Evolutionary conservation across 192 early-diverging fungal genomes (phyloP).

Genomic region (Dispira simplex): DNA sequence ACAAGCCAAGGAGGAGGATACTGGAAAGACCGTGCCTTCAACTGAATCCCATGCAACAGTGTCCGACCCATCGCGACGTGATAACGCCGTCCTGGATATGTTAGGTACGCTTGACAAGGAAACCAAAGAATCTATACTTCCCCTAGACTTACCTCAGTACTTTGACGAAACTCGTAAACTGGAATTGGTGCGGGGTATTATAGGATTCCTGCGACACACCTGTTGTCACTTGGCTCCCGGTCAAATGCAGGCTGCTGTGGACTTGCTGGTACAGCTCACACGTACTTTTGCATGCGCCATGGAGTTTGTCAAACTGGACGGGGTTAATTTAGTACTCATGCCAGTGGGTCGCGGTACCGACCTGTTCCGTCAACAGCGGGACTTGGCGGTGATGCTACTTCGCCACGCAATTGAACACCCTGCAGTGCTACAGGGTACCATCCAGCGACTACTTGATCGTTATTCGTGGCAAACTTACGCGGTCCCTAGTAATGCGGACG

Average conservation of each 20-base stretch:
- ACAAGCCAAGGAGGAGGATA: not conserved
- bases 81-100: too few species aligned
- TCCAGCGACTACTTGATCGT: constrained; percentile 48
- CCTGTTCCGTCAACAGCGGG: constrained; percentile 49
- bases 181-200: not conserved
- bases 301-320: constrained; percentile 41
- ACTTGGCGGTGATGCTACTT: constrained; percentile 56
- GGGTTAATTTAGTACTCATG: constrained; percentile 40
- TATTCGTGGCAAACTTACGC: constrained; percentile 38
- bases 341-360: constrained; percentile 27
- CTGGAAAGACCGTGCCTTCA: too few species aligned
- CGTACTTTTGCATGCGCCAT: constrained; percentile 32
- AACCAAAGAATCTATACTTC: too few species aligned
- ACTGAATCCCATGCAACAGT: too few species aligned
- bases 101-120: too few species aligned
- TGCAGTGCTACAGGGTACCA: constrained; percentile 32
- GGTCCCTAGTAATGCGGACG: constrained; percentile 36
- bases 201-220: not conserved
- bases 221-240: not conserved
- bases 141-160: too few species aligned
- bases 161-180: not conserved
- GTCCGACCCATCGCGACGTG: too few species aligned
- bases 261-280: constrained; percentile 58
- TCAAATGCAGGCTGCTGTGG: constrained; percentile 40
- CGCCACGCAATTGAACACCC: constrained; percentile 61